phyloP scores from a whole-genome alignment of 2,329 filamentous ascomycete species.

The Kalaharituber pfeilii region DNA sequence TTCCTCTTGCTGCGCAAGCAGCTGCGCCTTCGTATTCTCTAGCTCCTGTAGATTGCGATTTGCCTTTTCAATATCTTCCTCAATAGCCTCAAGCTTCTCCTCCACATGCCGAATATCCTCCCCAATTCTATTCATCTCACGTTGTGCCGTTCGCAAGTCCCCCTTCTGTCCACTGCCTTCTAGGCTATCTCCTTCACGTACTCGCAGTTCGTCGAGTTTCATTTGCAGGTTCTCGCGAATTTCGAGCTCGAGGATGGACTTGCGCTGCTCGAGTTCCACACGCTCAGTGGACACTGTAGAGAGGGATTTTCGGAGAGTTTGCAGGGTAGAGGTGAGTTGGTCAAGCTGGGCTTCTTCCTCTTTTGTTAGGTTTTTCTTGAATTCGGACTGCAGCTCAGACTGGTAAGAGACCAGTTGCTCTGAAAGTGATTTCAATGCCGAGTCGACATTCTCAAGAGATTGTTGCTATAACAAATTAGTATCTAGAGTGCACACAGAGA shows the following conservation, averaged over 20 bases:
- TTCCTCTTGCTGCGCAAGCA: slow-evolving; percentile 43
- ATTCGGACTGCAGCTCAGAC: slow-evolving; percentile 64
- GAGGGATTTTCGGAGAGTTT: slow-evolving; percentile 59
- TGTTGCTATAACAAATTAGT: not conserved
- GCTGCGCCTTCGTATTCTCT: slow-evolving; percentile 34
- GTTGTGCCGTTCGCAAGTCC: slow-evolving; percentile 58
- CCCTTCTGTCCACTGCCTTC: slow-evolving; percentile 43
- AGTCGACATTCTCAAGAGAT: slow-evolving; percentile 49
- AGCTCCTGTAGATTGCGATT: slow-evolving; percentile 30
- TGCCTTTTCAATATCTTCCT: slow-evolving; percentile 42
- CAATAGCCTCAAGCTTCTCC: slow-evolving; percentile 53
- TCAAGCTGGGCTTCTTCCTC: slow-evolving; percentile 74
- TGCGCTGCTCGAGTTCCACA: slow-evolving; percentile 60
- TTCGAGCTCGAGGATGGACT: slow-evolving; percentile 70
- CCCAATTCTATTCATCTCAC: slow-evolving; percentile 62
- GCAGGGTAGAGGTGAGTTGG: slow-evolving; percentile 47
- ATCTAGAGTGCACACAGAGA: not conserved
- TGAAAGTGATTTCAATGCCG: slow-evolving; percentile 56
- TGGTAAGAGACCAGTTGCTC: slow-evolving; percentile 62
- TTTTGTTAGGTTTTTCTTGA: slow-evolving; percentile 71
- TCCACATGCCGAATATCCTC: slow-evolving; percentile 51
- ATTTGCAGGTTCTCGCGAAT: slow-evolving; percentile 77
- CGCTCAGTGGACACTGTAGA: slow-evolving; percentile 56
- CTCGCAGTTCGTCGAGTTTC: slow-evolving; percentile 69
- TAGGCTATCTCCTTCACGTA: slow-evolving; percentile 40